Base-by-base conservation (phyloP, 2,329 filamentous ascomycete genomes). In the Fusarium illudens region DNA sequence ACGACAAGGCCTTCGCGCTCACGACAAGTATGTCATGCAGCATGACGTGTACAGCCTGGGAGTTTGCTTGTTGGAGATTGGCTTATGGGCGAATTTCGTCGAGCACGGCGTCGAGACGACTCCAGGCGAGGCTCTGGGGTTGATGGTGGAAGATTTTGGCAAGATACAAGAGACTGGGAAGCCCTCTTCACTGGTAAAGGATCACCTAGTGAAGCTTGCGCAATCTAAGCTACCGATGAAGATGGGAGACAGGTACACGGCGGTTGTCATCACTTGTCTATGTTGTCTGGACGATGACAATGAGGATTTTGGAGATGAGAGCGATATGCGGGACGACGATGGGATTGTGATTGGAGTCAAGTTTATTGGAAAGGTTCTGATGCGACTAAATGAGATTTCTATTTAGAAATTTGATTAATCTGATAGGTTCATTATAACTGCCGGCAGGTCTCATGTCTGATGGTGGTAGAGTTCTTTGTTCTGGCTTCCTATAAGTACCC, bases 41-140 rank as follows among this genome's bases (percentile, higher is more conserved):
- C 85, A 87, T 66, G 84, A 87, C 63, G 83, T 87, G 11, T 87
- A 87, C 71, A 84, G 83, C 56, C 78, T 87, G 0, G 85, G 85
- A 0, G 83, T 86, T 0, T 84, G 82, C 58, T 77, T 87, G 1
- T 71, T 87, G 0, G 84, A 87, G 70, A 79, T 87, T 17, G 84
- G 84, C 0, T 64, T 87, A 1, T 85, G 83, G 82, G 57, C 75
- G 1, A 79, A 77, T 0, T 74, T 78, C 42, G 69, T 78, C 3
- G 25, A 52, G 4, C 75, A 75, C 37, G 22, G 59, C 15, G 20
- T 15, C 36, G 36, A n/a, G 4, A 25, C 12, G 6, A 1, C 20
- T 7, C 19, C 29, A n/a, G 29, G 9, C 3, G 27, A 46, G 25
- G 34, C 22, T 9, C 15, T 36, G 3, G 32, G 49, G 7, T 52